Evolutionary conservation across 306 rosid genomes (phyloP).

Genomic region (Gynostemma pentaphyllum): DNA sequence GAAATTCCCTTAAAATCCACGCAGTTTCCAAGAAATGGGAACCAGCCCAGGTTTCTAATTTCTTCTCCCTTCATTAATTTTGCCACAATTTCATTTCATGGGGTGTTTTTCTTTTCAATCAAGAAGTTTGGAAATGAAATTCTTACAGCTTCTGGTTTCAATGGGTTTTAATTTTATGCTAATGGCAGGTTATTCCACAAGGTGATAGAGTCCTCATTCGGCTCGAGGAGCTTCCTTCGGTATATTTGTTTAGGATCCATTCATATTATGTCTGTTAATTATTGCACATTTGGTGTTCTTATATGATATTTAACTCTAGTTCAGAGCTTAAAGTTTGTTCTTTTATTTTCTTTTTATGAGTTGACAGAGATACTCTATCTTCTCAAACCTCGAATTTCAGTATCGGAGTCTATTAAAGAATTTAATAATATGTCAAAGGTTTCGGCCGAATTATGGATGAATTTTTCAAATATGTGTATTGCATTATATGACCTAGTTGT

Average conservation of each 20-base stretch:
- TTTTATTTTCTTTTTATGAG: neutral
- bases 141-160: neutral
- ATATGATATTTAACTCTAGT: neutral
- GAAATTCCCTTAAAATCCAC: slow-evolving; percentile 38
- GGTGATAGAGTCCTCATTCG: slow-evolving; percentile 93
- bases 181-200: slow-evolving; percentile 73
- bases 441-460: neutral
- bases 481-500: too few species aligned
- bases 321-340: neutral
- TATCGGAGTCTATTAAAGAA: neutral
- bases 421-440: neutral
- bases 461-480: neutral
- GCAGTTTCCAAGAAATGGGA: slow-evolving; percentile 63
- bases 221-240: slow-evolving; percentile 57
- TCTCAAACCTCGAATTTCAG: neutral
- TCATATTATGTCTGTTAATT: neutral
- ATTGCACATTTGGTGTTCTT: neutral
- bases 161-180: neutral
- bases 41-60: slow-evolving; percentile 38
- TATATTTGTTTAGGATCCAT: slow-evolving; percentile 9
- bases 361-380: too few species aligned
- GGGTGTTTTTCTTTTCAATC: neutral
- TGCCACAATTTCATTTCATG: neutral
- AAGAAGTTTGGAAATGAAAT: neutral
- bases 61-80: neutral